phyloP scores from a whole-genome alignment of 768 basidiomycete genomes.

The Mycena indigotica region DNA sequence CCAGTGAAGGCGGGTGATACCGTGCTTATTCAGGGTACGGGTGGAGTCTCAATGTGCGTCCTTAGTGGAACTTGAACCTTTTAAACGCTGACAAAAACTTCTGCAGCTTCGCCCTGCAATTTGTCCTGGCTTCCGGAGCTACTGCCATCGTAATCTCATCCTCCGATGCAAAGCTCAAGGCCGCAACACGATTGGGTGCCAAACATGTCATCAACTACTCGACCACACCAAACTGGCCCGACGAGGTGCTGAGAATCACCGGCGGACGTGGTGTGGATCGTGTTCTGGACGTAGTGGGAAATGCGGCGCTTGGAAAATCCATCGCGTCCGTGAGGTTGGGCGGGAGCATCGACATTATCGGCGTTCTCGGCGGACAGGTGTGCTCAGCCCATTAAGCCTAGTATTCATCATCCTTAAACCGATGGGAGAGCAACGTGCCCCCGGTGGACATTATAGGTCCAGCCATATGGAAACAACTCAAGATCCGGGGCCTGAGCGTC shows the following conservation, averaged over 20 bases:
- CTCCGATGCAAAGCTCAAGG: conserved; percentile 61
- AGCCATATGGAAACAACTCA: conserved; percentile 42
- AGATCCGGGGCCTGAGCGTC: conserved; percentile 54
- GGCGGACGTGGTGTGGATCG: conserved; percentile 42
- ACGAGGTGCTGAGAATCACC: conserved; percentile 38
- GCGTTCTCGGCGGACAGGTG: conserved; percentile 46
- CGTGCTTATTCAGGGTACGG: no score
- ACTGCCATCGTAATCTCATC: conserved; percentile 69
- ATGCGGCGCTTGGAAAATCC: conserved; percentile 50
- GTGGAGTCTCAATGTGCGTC: no score
- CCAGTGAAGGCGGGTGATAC: no score
- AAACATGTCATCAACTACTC: neutral
- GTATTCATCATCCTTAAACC: neutral
- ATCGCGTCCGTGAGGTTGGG: conserved; percentile 40
- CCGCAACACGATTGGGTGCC: neutral
- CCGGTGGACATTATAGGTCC: conserved; percentile 31
- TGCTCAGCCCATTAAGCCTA: neutral
- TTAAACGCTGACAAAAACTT: no score
- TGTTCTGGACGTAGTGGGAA: conserved; percentile 56
- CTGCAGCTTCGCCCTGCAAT: conserved; percentile 59
- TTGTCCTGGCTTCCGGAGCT: conserved; percentile 65
- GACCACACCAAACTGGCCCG: neutral
- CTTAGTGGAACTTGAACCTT: no score
- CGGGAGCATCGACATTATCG: conserved; percentile 54
- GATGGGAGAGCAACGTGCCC: conserved; percentile 26